A percentile compares a stretch with the other conserved stretches of the same genome.
phyloP scores from a whole-genome alignment of 306 rosid genomes.

The Castanopsis chinensis region DNA sequence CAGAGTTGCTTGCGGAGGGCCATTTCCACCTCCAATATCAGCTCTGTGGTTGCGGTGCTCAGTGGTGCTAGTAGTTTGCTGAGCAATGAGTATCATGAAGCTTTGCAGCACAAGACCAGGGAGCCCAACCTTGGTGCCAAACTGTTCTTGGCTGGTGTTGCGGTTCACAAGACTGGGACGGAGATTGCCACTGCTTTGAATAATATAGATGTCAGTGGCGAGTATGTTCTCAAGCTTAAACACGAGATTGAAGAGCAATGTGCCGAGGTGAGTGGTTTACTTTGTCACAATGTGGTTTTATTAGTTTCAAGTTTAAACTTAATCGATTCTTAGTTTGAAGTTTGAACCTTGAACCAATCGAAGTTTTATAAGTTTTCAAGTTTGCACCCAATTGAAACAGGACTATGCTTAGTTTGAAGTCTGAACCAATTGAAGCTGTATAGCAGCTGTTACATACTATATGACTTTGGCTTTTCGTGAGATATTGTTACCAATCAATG shows the following conservation, averaged over 20 bases:
- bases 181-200: constrained; percentile 89
- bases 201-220: constrained; percentile 87
- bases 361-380: too few relatives aligned
- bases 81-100: constrained; percentile 85
- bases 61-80: constrained; percentile 87
- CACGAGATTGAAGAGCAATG: constrained; percentile 94
- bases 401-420: too few relatives aligned
- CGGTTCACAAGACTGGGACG: constrained; percentile 81
- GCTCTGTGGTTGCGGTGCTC: constrained; percentile 82
- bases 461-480: too few relatives aligned
- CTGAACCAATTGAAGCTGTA: too few relatives aligned
- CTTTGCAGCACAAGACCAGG: constrained; percentile 75
- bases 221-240: constrained; percentile 83
- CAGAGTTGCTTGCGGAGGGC: constrained; percentile 92
- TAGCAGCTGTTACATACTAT: too few relatives aligned
- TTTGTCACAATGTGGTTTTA: constrained; percentile 9
- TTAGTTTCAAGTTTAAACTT: not conserved
- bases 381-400: too few relatives aligned
- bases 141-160: constrained; percentile 90
- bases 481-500: too few relatives aligned
- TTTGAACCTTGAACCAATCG: too few relatives aligned
- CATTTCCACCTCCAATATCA: constrained; percentile 80
- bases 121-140: constrained; percentile 94
- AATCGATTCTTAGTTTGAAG: not conserved
- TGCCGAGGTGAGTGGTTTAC: constrained; percentile 64